phyloP scores from a whole-genome alignment of 2,329 filamentous ascomycete species.

The Penicillium hesseltinei region DNA sequence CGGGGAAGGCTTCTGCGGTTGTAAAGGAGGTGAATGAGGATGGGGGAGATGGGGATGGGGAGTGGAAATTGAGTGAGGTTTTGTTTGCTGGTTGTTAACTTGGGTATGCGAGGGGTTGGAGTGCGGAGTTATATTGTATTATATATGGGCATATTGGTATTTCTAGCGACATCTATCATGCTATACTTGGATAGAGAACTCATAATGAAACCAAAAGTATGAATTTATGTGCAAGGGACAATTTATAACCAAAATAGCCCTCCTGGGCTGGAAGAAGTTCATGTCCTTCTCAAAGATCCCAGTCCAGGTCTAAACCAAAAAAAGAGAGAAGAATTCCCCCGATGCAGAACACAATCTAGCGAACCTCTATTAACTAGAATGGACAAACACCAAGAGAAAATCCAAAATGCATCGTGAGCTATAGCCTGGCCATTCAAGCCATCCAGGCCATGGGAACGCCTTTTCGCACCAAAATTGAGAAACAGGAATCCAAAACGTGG shows the following conservation, averaged over 20 bases:
- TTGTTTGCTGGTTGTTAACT: not conserved
- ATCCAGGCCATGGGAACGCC: constrained; percentile 3
- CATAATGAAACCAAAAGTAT: not conserved
- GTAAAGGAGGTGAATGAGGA: too few species aligned
- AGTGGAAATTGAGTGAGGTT: not conserved
- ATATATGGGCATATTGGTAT: not conserved
- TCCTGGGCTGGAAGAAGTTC: not conserved
- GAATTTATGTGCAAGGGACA: constrained; percentile 5
- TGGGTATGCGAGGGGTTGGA: not conserved
- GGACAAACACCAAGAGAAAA: not conserved
- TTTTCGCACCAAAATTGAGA: constrained; percentile 6
- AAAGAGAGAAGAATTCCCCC: not conserved
- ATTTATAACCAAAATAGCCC: constrained; percentile 2
- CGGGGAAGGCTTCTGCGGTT: too few species aligned
- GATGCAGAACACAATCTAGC: constrained; percentile 4
- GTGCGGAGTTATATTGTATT: not conserved
- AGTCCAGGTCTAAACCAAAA: not conserved
- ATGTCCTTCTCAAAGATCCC: not conserved
- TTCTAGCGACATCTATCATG: not conserved
- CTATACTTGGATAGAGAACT: not conserved
- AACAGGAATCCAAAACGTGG: constrained; percentile 6
- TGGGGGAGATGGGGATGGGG: not conserved
- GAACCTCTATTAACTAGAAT: constrained; percentile 2
- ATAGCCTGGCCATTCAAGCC: not conserved
- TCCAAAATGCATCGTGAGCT: constrained; percentile 8